Evolutionary conservation across 1,284 basidiomycete genomes (phyloP).

Genomic region (Trichosporon sp.): DNA sequence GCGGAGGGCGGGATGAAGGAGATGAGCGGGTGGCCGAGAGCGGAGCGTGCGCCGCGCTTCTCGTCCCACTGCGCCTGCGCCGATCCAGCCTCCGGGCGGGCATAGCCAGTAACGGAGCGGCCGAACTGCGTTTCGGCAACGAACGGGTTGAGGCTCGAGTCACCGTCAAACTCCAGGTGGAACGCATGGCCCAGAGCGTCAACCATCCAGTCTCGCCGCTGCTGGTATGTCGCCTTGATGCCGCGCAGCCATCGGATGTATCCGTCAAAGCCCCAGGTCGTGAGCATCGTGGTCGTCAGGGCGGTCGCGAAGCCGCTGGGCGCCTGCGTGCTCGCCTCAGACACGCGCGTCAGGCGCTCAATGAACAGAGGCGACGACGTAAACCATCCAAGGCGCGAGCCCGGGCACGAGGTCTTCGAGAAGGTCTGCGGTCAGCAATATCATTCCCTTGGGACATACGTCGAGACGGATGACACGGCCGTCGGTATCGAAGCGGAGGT

Average conservation of each 20-base stretch:
- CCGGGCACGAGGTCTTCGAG: conserved; percentile 78
- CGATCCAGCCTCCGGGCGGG: conserved; percentile 23
- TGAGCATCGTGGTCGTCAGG: conserved; percentile 66
- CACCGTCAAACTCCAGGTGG: conserved; percentile 51
- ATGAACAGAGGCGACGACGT: conserved; percentile 62
- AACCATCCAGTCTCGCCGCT: conserved; percentile 56
- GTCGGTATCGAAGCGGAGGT: conserved; percentile 62
- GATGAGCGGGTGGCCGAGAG: conserved; percentile 57
- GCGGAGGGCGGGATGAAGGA: conserved; percentile 69
- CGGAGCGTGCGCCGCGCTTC: conserved; percentile 54
- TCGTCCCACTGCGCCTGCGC: conserved; percentile 50
- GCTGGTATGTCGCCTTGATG: conserved; percentile 56
- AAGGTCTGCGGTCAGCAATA: conserved; percentile 60
- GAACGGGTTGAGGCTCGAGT: conserved; percentile 27
- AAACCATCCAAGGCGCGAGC: conserved; percentile 76
- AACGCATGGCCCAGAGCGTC: conserved; percentile 55
- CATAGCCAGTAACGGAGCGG: conserved; percentile 33
- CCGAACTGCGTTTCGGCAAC: conserved; percentile 34
- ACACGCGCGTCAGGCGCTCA: conserved; percentile 73
- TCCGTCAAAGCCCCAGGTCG: conserved; percentile 68
- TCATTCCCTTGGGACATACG: conserved; percentile 27
- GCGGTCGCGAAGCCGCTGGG: conserved; percentile 70
- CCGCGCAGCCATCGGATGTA: conserved; percentile 76
- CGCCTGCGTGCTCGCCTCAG: conserved; percentile 70
- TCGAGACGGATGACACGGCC: conserved; percentile 58